Percentiles rank a stretch among this genome's conserved stretches.
phyloP scores from a whole-genome alignment of 768 basidiomycete genomes.

The button mushroom (Agaricus bisporus) region DNA sequence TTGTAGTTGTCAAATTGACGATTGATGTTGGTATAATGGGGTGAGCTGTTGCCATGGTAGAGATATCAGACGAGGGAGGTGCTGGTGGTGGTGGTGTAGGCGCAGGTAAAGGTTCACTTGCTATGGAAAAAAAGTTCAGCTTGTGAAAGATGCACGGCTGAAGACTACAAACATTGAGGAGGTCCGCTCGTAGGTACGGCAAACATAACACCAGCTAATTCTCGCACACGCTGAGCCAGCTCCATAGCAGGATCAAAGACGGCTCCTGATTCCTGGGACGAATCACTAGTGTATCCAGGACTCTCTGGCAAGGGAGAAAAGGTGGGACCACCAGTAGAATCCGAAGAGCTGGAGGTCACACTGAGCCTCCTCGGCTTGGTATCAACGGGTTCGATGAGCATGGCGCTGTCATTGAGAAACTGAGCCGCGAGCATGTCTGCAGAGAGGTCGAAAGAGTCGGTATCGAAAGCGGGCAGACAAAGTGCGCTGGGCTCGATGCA shows the following conservation, averaged over 20 bases:
- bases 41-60: not conserved
- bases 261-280: slow-evolving; percentile 4
- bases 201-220: slow-evolving; percentile 53
- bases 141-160: slow-evolving; percentile 16
- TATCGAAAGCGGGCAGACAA: slow-evolving; percentile 20
- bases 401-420: slow-evolving; percentile 26
- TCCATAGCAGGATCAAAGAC: slow-evolving; percentile 29
- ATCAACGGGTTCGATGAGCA: slow-evolving; percentile 18
- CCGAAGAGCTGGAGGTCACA: slow-evolving; percentile 48
- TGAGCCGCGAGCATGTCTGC: slow-evolving; percentile 20
- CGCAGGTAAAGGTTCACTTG: slow-evolving; percentile 35
- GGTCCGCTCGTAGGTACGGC: slow-evolving; percentile 33
- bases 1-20: slow-evolving; percentile 14
- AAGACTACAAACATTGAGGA: slow-evolving; percentile 22
- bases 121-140: slow-evolving; percentile 15
- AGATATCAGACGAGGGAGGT: slow-evolving; percentile 16
- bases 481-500: slow-evolving; percentile 61
- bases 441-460: slow-evolving; percentile 16
- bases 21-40: slow-evolving; percentile 4
- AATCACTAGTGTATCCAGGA: slow-evolving; percentile 19
- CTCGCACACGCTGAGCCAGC: slow-evolving; percentile 42
- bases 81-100: slow-evolving; percentile 37
- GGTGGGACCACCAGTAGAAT: slow-evolving; percentile 39
- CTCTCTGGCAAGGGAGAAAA: slow-evolving; percentile 44
- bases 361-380: slow-evolving; percentile 39